Evolutionary conservation across 495 filamentous ascomycete species (phyloP), one percentile per base, ranked within the genome.

Genomic region (Neurospora sp.): DNA sequence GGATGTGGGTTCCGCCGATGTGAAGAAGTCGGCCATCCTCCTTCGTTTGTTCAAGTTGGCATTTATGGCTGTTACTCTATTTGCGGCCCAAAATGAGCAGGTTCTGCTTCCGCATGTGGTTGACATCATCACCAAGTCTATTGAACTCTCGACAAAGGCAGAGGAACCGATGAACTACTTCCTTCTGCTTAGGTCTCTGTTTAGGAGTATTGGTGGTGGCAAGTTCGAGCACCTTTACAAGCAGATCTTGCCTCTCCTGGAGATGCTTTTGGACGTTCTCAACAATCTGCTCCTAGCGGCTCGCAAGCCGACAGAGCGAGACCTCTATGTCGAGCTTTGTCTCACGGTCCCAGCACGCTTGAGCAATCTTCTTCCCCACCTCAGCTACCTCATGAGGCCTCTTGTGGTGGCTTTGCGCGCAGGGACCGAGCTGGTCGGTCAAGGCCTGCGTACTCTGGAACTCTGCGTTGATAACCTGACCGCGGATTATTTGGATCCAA

Each of bases 161-260:
- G 94, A 98, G 76, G 94, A 97, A 76, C 96, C 96, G 2, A 97
- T 97, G 91, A 98, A 99, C 82, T 98, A 98, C 80, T 99, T 98
- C 86, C 86, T 97, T 18, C 88, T 99, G 3, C 84, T 99, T 48
- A 89, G 96, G 40, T 97, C 93, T 0, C 85, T 99, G 4, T 99
- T 99, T 78, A 85, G 96, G 61, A 98, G 94, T 78, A 99, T 99
- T 75, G 96, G 96, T 20, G 96, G 96, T 72, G 96, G 96, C 1
- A 90, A 96, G 40, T 99, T 99, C 73, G 96, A 99, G 84, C 92
- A 97, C 72, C 85, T 98, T 1, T 99, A 99, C 81, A 98, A 99
- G 81, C 94, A 98, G 79, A 97, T 99, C 70, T 83, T 99, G 18
- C 96, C 96, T 27, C 87, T 99, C 7, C 84, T 99, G 46, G 96